phyloP scores from a whole-genome alignment of 192 early-diverging fungal genomes.

The Backusella westeae region DNA sequence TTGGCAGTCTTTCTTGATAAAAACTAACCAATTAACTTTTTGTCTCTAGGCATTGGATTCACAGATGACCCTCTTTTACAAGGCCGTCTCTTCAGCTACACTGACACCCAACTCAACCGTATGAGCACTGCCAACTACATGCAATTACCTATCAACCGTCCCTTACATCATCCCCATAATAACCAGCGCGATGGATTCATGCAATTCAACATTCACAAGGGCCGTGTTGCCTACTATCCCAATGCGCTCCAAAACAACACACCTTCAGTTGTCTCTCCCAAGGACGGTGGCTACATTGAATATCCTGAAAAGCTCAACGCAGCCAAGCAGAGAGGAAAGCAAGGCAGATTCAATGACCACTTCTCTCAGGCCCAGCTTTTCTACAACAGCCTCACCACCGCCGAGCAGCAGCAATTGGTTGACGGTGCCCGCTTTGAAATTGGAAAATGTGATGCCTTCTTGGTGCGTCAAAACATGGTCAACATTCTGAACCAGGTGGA shows the following conservation, averaged over 20 bases:
- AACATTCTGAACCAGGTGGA: constrained; percentile 21
- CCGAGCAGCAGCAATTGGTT: constrained; percentile 35
- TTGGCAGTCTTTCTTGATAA: too few species aligned
- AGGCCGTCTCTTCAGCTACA: constrained; percentile 46
- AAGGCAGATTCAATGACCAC: constrained; percentile 18
- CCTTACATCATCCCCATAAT: constrained; percentile 37
- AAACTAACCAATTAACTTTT: background rate
- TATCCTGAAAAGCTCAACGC: constrained; percentile 19
- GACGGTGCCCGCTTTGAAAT: constrained; percentile 36
- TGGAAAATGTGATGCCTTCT: constrained; percentile 16
- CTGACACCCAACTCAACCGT: constrained; percentile 46
- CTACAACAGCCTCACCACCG: constrained; percentile 32
- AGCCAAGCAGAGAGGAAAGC: constrained; percentile 13
- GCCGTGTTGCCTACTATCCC: constrained; percentile 31
- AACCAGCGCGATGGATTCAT: constrained; percentile 44
- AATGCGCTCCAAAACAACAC: constrained; percentile 12
- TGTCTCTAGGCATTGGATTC: constrained; percentile 23
- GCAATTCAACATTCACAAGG: constrained; percentile 23
- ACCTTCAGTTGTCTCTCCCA: background rate
- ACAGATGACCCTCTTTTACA: constrained; percentile 47
- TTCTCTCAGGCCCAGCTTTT: constrained; percentile 37
- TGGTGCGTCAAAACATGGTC: constrained; percentile 21
- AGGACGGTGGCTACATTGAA: constrained; percentile 26
- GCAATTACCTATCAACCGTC: constrained; percentile 47
- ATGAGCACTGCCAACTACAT: constrained; percentile 38